Conservation (phyloP, 768 basidiomycete species). For the Termitomyces sp. region DNA sequence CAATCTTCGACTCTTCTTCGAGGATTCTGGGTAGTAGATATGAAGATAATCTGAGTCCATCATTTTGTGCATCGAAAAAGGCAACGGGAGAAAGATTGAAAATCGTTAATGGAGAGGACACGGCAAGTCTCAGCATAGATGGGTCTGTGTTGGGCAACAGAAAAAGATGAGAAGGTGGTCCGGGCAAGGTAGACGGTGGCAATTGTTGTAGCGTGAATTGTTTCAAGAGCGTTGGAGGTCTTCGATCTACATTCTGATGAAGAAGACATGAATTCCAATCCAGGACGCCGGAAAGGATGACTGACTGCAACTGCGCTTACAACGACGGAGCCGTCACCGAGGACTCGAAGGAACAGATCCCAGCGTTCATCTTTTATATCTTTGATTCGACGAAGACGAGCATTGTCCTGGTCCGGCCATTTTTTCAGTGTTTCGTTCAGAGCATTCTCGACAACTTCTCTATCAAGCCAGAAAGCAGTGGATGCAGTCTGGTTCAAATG, state of each 20-base stretch:
- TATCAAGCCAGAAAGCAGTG: conserved; percentile 67
- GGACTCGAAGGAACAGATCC: conserved; percentile 76
- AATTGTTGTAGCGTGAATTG: conserved; percentile 74
- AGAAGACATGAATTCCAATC: neutral
- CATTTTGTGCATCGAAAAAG: conserved; percentile 60
- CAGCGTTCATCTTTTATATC: conserved; percentile 71
- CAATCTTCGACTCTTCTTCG: conserved; percentile 51
- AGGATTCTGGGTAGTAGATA: conserved; percentile 35
- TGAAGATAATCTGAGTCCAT: conserved; percentile 46
- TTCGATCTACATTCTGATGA: conserved; percentile 79
- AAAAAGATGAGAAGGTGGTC: conserved; percentile 48
- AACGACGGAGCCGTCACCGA: conserved; percentile 70
- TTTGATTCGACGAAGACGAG: conserved; percentile 43
- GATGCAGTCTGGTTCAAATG: conserved; percentile 36
- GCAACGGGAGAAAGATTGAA: conserved; percentile 54
- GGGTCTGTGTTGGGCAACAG: conserved; percentile 47
- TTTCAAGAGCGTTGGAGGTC: conserved; percentile 79
- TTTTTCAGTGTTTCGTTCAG: conserved; percentile 40
- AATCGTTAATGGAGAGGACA: conserved; percentile 62
- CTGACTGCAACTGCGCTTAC: conserved; percentile 73
- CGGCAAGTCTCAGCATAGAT: conserved; percentile 52
- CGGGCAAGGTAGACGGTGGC: conserved; percentile 44
- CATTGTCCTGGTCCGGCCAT: conserved; percentile 38
- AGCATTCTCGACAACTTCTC: conserved; percentile 50
- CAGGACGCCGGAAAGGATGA: conserved; percentile 9